Base-by-base conservation (phyloP, 2,329 filamentous ascomycete genomes). In the Pseudofabraea citricarpa region DNA sequence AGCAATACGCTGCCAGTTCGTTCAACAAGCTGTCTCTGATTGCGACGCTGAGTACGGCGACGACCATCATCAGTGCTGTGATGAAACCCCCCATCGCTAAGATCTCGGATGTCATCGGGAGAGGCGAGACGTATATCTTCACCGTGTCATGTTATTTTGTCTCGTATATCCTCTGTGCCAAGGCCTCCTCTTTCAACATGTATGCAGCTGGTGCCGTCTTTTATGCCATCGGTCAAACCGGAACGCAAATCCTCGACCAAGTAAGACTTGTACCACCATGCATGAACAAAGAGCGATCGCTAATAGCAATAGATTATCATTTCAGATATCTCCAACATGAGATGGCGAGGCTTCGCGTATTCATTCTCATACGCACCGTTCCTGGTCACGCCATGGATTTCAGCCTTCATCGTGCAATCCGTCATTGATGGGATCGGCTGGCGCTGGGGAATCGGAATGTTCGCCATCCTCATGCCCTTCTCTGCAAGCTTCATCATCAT, bases 1-100 rank as follows among this genome's bases (percentile, higher is more conserved):
- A 52, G 18, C 62, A 59, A 43, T 67, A 64, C 40, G 56, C 63
- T 15, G 53, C 56, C 0, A 64, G 62, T 5, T 51, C 53, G 2
- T 65, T 64, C 37, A 32, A 55, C n/a, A 46, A 57, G 15, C 46
- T 65, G 1, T 62, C 63, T 2, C 45, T 54, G n/a, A 44, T 59
- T 5, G 57, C 55, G 0, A 53, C 60, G 0, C 50, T 65, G 6
- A 52, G 45, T 24, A 65, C 62, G 5, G 61, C 61, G 13, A 48
- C 43, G 3, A 36, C 38, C n/a, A 67, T 71, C 41, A 58, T 70
- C 35, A 66, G 66, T 40, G 73, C 77, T 4, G 71, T 79, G 13
- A 70, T 74, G 45, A 81, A 81, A 54, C 77, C 78, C 13, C 77
- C 75, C 8, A 74, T 81, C 59, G 76, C 75, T 41, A 81, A 81